Percentiles rank a stretch among this genome's conserved stretches.
These are phyloP conservation scores for Flaveria floridana DNA, from an alignment of 140 eudicot species.

Conservation along the genomic window DNA sequence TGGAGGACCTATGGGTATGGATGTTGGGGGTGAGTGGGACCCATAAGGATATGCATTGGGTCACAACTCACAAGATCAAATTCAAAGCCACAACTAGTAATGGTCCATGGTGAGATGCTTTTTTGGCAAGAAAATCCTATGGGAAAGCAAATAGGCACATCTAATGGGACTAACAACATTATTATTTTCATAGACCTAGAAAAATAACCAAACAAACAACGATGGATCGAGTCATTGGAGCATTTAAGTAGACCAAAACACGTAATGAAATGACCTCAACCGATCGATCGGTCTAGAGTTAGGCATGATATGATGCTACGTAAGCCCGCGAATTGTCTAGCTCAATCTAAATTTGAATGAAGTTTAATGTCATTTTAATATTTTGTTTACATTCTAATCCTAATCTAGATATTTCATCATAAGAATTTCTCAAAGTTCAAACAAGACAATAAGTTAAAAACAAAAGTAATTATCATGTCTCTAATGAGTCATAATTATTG, in stretches of 20 bases:
- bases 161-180: constrained; percentile 18
- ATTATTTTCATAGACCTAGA: background rate
- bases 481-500: constrained; percentile 15
- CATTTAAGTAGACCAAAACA: constrained; percentile 10
- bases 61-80: constrained; percentile 20
- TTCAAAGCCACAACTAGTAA: constrained; percentile 14
- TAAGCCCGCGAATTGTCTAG: background rate
- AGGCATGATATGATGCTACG: constrained; percentile 4
- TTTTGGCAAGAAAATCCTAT: background rate
- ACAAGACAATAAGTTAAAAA: constrained; percentile 11
- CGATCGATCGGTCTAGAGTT: background rate
- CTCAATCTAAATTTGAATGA: background rate
- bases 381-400: background rate
- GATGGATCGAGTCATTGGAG: background rate
- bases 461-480: constrained; percentile 9
- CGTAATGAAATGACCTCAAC: constrained; percentile 9
- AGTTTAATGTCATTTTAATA: background rate
- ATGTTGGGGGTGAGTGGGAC: background rate
- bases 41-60: constrained; percentile 7
- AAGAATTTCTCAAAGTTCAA: background rate
- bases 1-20: background rate
- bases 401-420: background rate
- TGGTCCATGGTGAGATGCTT: constrained; percentile 8
- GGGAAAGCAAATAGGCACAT: constrained; percentile 10
- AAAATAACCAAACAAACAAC: constrained; percentile 21